These are phyloP conservation scores for Trametes cingulata DNA, from an alignment of 768 basidiomycete genomes.

Conservation along the genomic window DNA sequence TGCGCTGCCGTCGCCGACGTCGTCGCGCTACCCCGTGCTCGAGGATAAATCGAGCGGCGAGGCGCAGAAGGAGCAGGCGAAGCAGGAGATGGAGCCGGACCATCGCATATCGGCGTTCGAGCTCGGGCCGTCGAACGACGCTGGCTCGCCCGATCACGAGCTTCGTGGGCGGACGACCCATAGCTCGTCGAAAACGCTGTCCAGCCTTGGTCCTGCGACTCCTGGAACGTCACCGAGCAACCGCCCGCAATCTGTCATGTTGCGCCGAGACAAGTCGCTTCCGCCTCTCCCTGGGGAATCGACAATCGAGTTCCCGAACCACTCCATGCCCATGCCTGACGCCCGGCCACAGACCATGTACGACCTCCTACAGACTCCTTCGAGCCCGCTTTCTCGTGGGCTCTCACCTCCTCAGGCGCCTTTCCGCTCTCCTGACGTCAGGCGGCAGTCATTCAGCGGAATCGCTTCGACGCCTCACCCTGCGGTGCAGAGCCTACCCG, in stretches of 20 bases:
- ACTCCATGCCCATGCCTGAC: conserved; percentile 35
- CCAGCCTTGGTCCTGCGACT: conserved; percentile 25
- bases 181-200: conserved; percentile 27
- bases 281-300: conserved; percentile 69
- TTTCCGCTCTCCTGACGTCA: conserved; percentile 55
- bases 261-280: conserved; percentile 69
- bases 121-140: conserved; percentile 34
- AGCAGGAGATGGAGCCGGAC: conserved; percentile 46
- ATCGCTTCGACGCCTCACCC: conserved; percentile 57
- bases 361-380: conserved; percentile 47
- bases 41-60: conserved; percentile 52
- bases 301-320: conserved; percentile 30
- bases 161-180: conserved; percentile 28
- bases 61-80: conserved; percentile 42
- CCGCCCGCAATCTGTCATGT: conserved; percentile 22
- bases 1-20: conserved; percentile 72
- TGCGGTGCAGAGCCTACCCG: conserved; percentile 52
- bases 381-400: conserved; percentile 40
- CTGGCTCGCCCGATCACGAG: conserved; percentile 18
- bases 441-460: conserved; percentile 80
- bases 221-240: conserved; percentile 22
- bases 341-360: conserved; percentile 66
- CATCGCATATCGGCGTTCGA: conserved; percentile 32
- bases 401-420: conserved; percentile 64
- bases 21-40: conserved; percentile 60